Conservation (phyloP, 129 eudicot genomes). For the Dittrichia graveolens region DNA sequence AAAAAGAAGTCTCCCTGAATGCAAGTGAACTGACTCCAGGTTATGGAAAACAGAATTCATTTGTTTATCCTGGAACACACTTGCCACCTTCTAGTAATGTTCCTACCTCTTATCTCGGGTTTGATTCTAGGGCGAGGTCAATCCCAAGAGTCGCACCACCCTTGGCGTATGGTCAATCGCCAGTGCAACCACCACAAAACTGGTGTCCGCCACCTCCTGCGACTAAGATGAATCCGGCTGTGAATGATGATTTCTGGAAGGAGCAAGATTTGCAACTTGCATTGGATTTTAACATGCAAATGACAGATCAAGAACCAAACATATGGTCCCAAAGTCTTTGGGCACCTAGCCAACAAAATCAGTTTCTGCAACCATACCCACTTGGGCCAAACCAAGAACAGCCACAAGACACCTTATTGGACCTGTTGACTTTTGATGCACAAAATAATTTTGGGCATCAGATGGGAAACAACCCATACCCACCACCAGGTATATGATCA, state of each 20-base stretch:
- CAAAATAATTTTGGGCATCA: constrained; percentile 24
- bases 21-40: constrained; percentile 17
- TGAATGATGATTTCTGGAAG: not conserved
- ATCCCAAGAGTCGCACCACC: constrained; percentile 16
- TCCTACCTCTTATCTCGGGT: constrained; percentile 4
- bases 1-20: constrained; percentile 4
- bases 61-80: constrained; percentile 38
- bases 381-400: not conserved
- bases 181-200: constrained; percentile 23
- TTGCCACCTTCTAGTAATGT: constrained; percentile 19
- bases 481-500: constrained; percentile 33
- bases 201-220: constrained; percentile 14
- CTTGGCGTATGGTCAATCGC: not conserved
- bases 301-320: constrained; percentile 21
- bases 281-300: constrained; percentile 25
- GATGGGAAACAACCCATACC: constrained; percentile 22
- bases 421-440: not conserved
- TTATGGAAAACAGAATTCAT: not conserved
- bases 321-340: constrained; percentile 16
- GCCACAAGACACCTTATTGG: constrained; percentile 17
- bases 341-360: constrained; percentile 19
- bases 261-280: constrained; percentile 28
- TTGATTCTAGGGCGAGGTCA: constrained; percentile 1
- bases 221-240: not conserved
- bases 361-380: constrained; percentile 4